Evolutionary conservation across 1,139 yeast genomes (phyloP).

Genomic region (Fermentozyma sake): DNA sequence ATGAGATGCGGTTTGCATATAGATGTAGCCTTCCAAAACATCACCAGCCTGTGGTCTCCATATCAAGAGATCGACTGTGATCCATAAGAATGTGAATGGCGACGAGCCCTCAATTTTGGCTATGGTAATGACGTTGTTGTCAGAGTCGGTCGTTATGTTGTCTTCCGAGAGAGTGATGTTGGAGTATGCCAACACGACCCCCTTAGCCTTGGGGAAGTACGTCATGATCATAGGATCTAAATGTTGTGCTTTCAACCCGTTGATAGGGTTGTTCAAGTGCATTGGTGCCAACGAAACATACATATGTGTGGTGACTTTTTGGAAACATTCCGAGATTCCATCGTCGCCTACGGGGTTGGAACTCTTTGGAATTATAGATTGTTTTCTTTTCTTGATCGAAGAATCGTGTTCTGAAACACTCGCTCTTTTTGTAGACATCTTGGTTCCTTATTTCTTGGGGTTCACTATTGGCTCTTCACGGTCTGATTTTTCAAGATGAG

Average conservation of each 20-base stretch:
- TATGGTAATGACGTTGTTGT: conserved; percentile 26
- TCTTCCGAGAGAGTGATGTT: conserved; percentile 45
- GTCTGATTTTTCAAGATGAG: conserved; percentile 3
- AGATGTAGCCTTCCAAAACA: conserved; percentile 75
- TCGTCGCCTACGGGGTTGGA: conserved; percentile 26
- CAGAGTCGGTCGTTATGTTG: conserved; percentile 29
- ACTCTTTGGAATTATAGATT: conserved; percentile 20
- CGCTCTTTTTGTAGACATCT: conserved; percentile 3
- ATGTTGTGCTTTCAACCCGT: conserved; percentile 83
- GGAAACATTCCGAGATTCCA: conserved; percentile 62
- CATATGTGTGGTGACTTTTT: conserved; percentile 55
- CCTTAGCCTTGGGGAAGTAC: conserved; percentile 66
- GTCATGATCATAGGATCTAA: conserved; percentile 86
- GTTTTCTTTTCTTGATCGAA: conserved; percentile 17
- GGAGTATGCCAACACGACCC: conserved; percentile 78
- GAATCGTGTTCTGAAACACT: conserved; percentile 6
- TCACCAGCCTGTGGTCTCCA: conserved; percentile 93
- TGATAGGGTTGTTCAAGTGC: conserved; percentile 60
- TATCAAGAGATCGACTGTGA: conserved; percentile 73
- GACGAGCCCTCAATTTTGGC: conserved; percentile 75
- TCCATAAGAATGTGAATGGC: conserved; percentile 88
- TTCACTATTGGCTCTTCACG: too few relatives aligned
- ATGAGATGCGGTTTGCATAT: conserved; percentile 93
- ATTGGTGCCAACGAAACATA: conserved; percentile 87
- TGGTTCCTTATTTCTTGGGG: too few relatives aligned